A percentile compares a stretch with the other conserved stretches of the same genome.
phyloP scores from a whole-genome alignment of 768 basidiomycete species.

The Podaxis sp. region DNA sequence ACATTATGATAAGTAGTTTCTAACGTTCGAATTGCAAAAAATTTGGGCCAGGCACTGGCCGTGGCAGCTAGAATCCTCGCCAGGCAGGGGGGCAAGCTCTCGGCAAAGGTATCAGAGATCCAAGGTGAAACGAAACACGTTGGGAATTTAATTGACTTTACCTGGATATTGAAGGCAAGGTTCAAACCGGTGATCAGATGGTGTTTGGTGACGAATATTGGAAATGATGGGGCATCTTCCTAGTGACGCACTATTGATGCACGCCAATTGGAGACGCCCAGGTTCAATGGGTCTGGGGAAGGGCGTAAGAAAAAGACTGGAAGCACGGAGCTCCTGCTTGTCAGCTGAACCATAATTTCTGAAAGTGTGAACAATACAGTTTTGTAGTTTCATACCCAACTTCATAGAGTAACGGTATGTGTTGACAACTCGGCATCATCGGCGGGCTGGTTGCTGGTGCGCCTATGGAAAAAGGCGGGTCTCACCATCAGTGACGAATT shows the following conservation, averaged over 20 bases:
- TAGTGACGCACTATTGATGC: neutral
- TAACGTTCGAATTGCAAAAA: neutral
- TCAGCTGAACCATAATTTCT: neutral
- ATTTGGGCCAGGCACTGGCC: neutral
- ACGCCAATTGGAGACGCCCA: neutral
- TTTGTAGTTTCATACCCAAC: neutral
- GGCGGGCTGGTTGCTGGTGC: neutral
- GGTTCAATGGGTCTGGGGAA: neutral
- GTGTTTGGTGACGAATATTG: neutral
- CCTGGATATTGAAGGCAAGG: neutral
- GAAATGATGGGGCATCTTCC: neutral
- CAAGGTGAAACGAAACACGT: neutral
- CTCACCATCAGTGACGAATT: neutral
- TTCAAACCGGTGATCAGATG: slow-evolving; percentile 4
- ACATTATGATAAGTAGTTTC: neutral
- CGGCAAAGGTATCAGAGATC: neutral
- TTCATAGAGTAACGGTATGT: neutral
- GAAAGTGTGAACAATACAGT: neutral
- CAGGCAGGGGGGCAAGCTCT: neutral
- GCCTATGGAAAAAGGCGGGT: neutral
- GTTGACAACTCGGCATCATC: neutral
- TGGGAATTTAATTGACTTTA: neutral
- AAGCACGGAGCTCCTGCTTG: neutral
- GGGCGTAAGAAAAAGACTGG: no score
- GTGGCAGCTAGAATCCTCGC: neutral